Conservation (phyloP, 495 filamentous ascomycete genomes). For the Aspergillus cavernicola region DNA sequence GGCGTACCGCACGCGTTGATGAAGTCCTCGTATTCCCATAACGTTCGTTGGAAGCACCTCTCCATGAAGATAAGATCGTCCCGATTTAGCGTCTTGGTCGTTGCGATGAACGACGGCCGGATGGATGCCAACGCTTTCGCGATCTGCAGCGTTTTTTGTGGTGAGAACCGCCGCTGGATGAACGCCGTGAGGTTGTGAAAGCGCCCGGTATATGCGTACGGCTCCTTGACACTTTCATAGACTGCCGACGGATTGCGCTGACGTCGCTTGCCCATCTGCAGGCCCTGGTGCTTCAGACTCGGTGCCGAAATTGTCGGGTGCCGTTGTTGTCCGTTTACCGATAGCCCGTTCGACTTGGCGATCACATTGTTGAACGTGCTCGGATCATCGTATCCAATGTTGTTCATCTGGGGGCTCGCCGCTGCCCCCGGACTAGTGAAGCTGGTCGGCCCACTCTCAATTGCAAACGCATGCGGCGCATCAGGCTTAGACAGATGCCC, state of each 20-base stretch:
- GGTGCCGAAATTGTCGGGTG: conserved; percentile 40
- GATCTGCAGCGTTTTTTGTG: conserved; percentile 67
- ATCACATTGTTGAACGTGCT: conserved; percentile 21
- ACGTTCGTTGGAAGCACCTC: conserved; percentile 87
- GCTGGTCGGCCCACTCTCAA: conserved; percentile 60
- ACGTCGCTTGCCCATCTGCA: conserved; percentile 45
- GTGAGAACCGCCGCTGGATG: conserved; percentile 69
- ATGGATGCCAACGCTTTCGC: conserved; percentile 84
- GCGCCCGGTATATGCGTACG: conserved; percentile 83
- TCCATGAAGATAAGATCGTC: conserved; percentile 97
- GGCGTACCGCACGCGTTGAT: conserved; percentile 84
- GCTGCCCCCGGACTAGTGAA: conserved; percentile 58
- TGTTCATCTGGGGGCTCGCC: conserved; percentile 45
- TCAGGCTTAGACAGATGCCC: conserved; percentile 46
- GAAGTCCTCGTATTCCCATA: conserved; percentile 89
- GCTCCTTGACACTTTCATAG: conserved; percentile 82
- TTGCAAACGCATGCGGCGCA: conserved; percentile 66
- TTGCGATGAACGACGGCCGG: conserved; percentile 88
- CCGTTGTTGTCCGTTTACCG: conserved; percentile 12
- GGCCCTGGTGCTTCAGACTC: conserved; percentile 45
- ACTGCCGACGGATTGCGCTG: conserved; percentile 75
- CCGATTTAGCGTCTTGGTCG: conserved; percentile 72
- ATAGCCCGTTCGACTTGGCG: conserved; percentile 32
- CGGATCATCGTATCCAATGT: conserved; percentile 36
- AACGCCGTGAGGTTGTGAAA: conserved; percentile 87